Conservation (phyloP, 352 stramenopile genomes). For the Phytophthora pinifolia region DNA sequence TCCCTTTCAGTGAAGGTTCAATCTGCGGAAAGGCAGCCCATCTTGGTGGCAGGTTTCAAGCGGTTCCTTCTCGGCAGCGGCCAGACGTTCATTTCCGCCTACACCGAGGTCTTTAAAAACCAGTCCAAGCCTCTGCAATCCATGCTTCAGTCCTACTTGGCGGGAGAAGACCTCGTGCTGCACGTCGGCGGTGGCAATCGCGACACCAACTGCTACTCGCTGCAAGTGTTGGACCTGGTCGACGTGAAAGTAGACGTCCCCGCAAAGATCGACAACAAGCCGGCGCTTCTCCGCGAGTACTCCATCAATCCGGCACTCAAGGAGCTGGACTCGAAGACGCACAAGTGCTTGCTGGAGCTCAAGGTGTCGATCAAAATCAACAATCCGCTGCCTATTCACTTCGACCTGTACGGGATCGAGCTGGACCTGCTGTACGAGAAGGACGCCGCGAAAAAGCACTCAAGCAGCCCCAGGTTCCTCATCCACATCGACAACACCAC, state of each 20-base stretch:
- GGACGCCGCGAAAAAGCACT: constrained; percentile 4
- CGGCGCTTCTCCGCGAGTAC: constrained; percentile 66
- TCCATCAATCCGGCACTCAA: constrained; percentile 63
- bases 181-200: constrained; percentile 58
- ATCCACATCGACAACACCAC: constrained; percentile 51
- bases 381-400: constrained; percentile 80
- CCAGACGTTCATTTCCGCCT: constrained; percentile 80
- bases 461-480: constrained; percentile 32
- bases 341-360: constrained; percentile 68
- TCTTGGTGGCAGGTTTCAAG: constrained; percentile 70
- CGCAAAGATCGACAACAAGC: constrained; percentile 71
- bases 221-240: constrained; percentile 66
- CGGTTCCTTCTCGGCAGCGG: constrained; percentile 67
- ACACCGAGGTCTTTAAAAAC: constrained; percentile 63
- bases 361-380: constrained; percentile 72
- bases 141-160: constrained; percentile 74
- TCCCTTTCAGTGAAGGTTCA: constrained; percentile 61
- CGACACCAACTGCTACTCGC: constrained; percentile 55
- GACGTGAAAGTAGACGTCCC: constrained; percentile 64
- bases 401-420: constrained; percentile 67
- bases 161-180: constrained; percentile 57
- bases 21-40: constrained; percentile 36
- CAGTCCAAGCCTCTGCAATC: constrained; percentile 62
- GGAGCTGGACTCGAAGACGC: constrained; percentile 70
- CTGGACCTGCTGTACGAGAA: constrained; percentile 73